phyloP scores from a whole-genome alignment of 768 basidiomycete species.

The Lepiota brunneoincarnata region DNA sequence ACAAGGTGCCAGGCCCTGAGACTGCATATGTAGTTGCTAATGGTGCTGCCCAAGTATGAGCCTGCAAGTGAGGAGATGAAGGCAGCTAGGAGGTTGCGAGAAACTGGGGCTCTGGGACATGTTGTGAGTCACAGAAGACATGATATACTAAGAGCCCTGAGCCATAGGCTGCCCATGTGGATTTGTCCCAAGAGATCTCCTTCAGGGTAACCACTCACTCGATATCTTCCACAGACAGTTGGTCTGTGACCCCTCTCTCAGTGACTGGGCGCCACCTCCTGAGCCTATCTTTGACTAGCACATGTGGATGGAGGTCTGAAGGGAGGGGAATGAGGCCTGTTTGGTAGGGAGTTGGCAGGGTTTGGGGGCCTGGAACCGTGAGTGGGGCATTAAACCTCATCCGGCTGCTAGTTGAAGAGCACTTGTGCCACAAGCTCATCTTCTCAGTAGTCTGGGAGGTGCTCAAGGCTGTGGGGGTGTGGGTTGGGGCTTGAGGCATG shows the following conservation, averaged over 20 bases:
- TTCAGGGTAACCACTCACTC: conserved; percentile 23
- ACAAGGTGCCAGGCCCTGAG: conserved; percentile 46
- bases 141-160: conserved; percentile 36
- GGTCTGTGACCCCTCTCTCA: conserved; percentile 1
- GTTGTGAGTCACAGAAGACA: conserved; percentile 31
- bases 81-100: conserved; percentile 18
- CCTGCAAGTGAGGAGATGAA: conserved; percentile 32
- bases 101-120: conserved; percentile 29
- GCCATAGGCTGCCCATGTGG: conserved; percentile 33
- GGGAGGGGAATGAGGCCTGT: conserved; percentile 13
- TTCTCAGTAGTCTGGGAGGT: too few species aligned
- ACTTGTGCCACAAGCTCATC: too few species aligned
- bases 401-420: too few species aligned
- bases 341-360: conserved; percentile 4
- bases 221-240: conserved; percentile 22
- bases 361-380: too few species aligned
- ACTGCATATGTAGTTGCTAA: conserved; percentile 35
- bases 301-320: conserved; percentile 23
- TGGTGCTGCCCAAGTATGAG: conserved; percentile 25
- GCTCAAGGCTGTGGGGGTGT: too few species aligned
- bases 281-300: conserved; percentile 23
- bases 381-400: not conserved
- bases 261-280: conserved; percentile 21
- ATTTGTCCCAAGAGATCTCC: conserved; percentile 22
- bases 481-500: too few species aligned